A percentile compares a stretch with the other conserved stretches of the same genome.
Evolutionary conservation across 2,329 filamentous ascomycete species (phyloP).

Genomic region (Colletotrichum simmondsii): DNA sequence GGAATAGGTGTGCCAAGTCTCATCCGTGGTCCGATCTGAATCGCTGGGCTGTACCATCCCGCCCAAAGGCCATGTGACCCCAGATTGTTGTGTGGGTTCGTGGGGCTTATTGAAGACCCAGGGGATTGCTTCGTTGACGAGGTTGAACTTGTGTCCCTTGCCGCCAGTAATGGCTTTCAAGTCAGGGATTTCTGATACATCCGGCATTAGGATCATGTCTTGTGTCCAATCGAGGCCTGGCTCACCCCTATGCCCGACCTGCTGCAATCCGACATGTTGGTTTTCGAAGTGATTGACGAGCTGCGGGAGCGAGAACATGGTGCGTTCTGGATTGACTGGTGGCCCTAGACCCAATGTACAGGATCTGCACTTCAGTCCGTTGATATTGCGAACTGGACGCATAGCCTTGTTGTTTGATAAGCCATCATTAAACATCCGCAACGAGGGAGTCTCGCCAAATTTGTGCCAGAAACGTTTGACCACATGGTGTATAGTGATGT

Average conservation of each 20-base stretch:
- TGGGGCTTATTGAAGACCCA: conserved; percentile 40
- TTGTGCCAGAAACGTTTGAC: conserved; percentile 65
- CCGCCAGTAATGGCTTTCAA: conserved; percentile 42
- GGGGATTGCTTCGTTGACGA: conserved; percentile 53
- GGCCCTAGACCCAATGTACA: conserved; percentile 50
- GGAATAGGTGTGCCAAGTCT: not conserved
- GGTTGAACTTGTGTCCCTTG: conserved; percentile 44
- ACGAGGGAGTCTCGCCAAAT: conserved; percentile 66
- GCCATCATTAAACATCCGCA: conserved; percentile 70
- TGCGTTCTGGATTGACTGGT: conserved; percentile 44
- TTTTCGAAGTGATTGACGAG: conserved; percentile 69
- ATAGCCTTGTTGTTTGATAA: conserved; percentile 67
- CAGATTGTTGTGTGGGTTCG: not conserved
- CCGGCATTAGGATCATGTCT: conserved; percentile 58
- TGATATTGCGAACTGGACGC: conserved; percentile 64
- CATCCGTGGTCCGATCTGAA: not conserved
- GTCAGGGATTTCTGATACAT: conserved; percentile 43
- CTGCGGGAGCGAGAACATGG: conserved; percentile 65
- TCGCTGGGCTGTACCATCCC: not conserved
- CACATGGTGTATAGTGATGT: conserved; percentile 72
- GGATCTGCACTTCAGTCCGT: conserved; percentile 64
- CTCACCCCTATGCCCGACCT: not conserved
- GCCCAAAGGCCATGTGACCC: not conserved
- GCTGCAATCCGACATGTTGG: conserved; percentile 42
- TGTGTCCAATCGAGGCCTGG: conserved; percentile 53